These are phyloP conservation scores for Acorus calamus DNA, from an alignment of 106 monocot species.

Conservation along the genomic window DNA sequence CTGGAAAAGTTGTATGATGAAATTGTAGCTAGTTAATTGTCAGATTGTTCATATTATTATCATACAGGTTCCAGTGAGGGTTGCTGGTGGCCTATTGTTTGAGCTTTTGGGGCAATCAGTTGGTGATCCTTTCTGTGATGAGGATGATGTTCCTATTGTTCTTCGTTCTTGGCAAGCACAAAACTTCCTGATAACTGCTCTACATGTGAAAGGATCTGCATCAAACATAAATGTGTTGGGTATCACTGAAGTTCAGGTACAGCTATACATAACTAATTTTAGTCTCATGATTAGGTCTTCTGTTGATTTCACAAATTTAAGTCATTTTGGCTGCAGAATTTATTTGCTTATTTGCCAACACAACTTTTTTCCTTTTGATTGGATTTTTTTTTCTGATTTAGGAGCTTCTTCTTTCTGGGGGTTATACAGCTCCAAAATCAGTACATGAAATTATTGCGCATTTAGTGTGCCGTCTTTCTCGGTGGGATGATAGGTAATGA, in stretches of 20 bases:
- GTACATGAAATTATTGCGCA: slow-evolving; percentile 90
- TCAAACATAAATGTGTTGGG: slow-evolving; percentile 78
- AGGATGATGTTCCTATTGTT: slow-evolving; percentile 92
- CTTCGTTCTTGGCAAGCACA: slow-evolving; percentile 94
- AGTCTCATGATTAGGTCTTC: too few relatives aligned
- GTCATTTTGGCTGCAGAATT: too few relatives aligned
- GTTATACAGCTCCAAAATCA: slow-evolving; percentile 61
- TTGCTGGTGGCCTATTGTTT: slow-evolving; percentile 83
- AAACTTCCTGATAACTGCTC: slow-evolving; percentile 65
- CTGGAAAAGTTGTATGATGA: too few relatives aligned
- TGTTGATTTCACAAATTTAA: too few relatives aligned
- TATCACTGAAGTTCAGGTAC: slow-evolving; percentile 94
- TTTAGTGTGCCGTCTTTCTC: slow-evolving; percentile 68
- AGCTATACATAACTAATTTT: neutral
- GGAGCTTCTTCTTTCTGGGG: slow-evolving; percentile 88
- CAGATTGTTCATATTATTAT: too few relatives aligned
- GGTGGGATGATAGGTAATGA: slow-evolving; percentile 90
- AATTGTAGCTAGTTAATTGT: too few relatives aligned
- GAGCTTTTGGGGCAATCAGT: slow-evolving; percentile 89
- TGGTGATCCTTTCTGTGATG: slow-evolving; percentile 75
- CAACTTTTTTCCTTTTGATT: neutral
- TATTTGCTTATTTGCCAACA: neutral
- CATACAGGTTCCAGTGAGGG: slow-evolving; percentile 90
- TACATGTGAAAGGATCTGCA: slow-evolving; percentile 83
- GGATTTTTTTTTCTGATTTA: slow-evolving; percentile 12